A percentile compares a stretch with the other conserved stretches of the same genome.
These are phyloP conservation scores for Chaetothyriales sp. DNA, from an alignment of 2,329 filamentous ascomycete genomes.

Conservation along the genomic window DNA sequence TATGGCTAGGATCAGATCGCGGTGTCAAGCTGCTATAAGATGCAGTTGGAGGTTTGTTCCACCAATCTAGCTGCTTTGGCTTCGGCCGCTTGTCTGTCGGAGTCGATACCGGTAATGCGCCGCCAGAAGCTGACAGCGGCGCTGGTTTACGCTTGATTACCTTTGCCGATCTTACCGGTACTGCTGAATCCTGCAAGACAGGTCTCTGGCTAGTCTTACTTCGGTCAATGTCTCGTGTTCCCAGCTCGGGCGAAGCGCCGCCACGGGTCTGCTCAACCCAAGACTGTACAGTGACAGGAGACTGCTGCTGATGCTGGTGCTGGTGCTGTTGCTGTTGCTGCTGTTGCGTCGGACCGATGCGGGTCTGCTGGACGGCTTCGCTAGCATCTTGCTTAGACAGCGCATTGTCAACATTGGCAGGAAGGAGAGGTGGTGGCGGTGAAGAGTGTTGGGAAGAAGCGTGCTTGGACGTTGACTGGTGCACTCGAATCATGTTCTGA, in stretches of 20 bases:
- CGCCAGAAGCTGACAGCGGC: background rate
- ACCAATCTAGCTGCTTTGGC: background rate
- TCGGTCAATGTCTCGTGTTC: constrained; percentile 4
- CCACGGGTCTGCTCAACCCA: background rate
- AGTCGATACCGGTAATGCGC: background rate
- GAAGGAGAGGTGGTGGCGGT: background rate
- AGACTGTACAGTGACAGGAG: background rate
- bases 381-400: background rate
- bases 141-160: background rate
- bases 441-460: background rate
- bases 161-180: background rate
- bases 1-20: background rate
- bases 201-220: background rate
- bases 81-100: background rate
- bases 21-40: background rate
- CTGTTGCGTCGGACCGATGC: background rate
- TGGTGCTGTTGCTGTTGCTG: too few relatives aligned
- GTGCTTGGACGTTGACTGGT: background rate
- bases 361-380: background rate
- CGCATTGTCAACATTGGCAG: background rate
- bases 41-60: background rate
- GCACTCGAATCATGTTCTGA: background rate
- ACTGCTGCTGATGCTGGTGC: too few relatives aligned
- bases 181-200: background rate
- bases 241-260: constrained; percentile 5